These are phyloP conservation scores for Lanzia echinophila DNA, from an alignment of 2,329 filamentous ascomycete genomes.

Conservation along the genomic window DNA sequence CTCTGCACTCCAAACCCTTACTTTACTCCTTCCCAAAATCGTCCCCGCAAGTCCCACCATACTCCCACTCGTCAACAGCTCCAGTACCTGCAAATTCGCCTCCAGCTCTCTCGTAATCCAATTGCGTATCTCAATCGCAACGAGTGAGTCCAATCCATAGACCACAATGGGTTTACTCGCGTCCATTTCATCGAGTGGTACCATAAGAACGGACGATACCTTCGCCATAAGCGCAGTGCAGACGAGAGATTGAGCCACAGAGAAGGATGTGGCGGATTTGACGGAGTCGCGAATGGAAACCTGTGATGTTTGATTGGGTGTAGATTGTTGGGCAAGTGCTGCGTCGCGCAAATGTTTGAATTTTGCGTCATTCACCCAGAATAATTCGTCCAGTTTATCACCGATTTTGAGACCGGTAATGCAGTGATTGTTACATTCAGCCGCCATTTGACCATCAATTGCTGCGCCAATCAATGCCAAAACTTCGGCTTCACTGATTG, in stretches of 20 bases:
- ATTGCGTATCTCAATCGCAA: conserved; percentile 29
- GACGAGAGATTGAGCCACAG: conserved; percentile 25
- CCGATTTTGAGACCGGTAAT: conserved; percentile 18
- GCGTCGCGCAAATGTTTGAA: conserved; percentile 14
- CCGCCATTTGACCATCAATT: conserved; percentile 18
- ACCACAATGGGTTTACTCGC: conserved; percentile 27
- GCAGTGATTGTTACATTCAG: conserved; percentile 18
- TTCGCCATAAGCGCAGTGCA: conserved; percentile 38
- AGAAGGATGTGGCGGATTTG: conserved; percentile 14
- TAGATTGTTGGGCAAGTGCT: neutral
- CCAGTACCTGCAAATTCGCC: conserved; percentile 24
- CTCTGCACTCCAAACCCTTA: neutral
- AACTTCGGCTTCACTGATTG: conserved; percentile 16
- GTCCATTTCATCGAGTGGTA: conserved; percentile 42
- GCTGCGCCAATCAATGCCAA: conserved; percentile 25
- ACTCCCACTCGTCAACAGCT: conserved; percentile 19
- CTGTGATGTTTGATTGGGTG: neutral
- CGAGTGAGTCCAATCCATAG: conserved; percentile 29
- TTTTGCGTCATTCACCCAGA: conserved; percentile 27
- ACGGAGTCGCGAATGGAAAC: conserved; percentile 13
- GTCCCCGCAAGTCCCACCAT: conserved; percentile 24
- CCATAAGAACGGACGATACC: conserved; percentile 41
- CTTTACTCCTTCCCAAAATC: conserved; percentile 14
- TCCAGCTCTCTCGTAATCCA: conserved; percentile 33
- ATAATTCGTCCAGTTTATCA: conserved; percentile 15